These are phyloP conservation scores for Martensiomyces pterosporus DNA, from an alignment of 192 early-diverging fungal species.

Conservation along the genomic window DNA sequence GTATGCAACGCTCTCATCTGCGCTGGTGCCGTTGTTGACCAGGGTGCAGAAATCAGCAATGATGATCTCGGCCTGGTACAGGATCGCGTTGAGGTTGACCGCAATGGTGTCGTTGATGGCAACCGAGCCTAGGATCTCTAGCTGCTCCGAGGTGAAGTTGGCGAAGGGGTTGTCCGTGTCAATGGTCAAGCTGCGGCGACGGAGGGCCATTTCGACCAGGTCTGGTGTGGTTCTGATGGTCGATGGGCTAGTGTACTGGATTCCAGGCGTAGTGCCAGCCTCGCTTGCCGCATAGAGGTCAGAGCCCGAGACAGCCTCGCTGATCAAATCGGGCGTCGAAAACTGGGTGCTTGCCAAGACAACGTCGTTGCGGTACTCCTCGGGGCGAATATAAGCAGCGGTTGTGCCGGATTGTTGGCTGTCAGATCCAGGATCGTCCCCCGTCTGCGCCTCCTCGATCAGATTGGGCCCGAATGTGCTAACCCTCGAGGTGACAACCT, in stretches of 20 bases:
- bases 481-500: constrained; percentile 13
- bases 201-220: constrained; percentile 18
- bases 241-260: constrained; percentile 22
- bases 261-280: constrained; percentile 29
- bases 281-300: constrained; percentile 29
- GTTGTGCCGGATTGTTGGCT: neutral
- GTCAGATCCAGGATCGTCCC: neutral
- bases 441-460: constrained; percentile 8
- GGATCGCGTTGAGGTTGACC: constrained; percentile 64
- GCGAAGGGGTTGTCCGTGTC: constrained; percentile 28
- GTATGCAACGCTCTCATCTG: constrained; percentile 14
- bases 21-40: constrained; percentile 13
- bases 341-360: constrained; percentile 9
- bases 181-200: constrained; percentile 18
- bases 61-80: constrained; percentile 51
- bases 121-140: constrained; percentile 45
- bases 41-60: constrained; percentile 21
- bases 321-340: constrained; percentile 4
- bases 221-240: constrained; percentile 13
- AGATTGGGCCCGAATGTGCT: constrained; percentile 23
- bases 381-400: constrained; percentile 14
- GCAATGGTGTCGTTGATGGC: constrained; percentile 57
- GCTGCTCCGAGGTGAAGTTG: constrained; percentile 19
- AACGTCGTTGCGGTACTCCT: constrained; percentile 14
- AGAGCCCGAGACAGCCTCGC: constrained; percentile 5